Evolutionary conservation across 305 asterid genomes (phyloP), one percentile per base, ranked within the genome.

Genomic region (Ilex paraguariensis): DNA sequence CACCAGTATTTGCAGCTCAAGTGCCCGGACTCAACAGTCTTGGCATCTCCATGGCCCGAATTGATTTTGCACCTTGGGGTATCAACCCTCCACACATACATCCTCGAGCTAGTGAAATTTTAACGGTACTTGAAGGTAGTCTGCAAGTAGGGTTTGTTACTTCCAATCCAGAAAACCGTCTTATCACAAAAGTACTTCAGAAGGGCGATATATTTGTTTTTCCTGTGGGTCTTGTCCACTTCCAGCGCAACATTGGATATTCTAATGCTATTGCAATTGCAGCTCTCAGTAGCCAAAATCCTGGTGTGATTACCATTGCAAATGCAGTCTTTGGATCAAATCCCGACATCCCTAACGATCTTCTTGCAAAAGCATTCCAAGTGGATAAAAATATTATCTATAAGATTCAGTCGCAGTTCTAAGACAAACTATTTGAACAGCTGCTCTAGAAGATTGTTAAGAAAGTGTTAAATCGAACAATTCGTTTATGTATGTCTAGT

Each of bases 311-410:
- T 7, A 76, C 80, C 0, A 21, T 75, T 59, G 79, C 73, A 0
- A 76, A 78, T 32, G 76, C 78, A 0, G 80, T 70, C 13, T 78
- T 78, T 9, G 82, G 87, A 5, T 78, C 82, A 14, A 63, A 78
- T 0, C 83, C 81, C 0, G 67, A 33, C 1, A 65, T 79, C n/a
- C 77, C 77, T 0, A 64, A 54, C 53, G 81, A 82, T 62, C 58
- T 79, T 53, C 82, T 82, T n/a, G 81, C 87, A 13, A 82, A 74
- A 73, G 66, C 83, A 1, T 78, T 81, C 46, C 81, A 76, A 52
- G 60, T 66, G 2, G 84, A 78, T 49, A 66, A 59, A 5, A 59
- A 71, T 8, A 59, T 64, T 1, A 44, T 70, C 57, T 67, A 65
- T n/a, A 44, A 36, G 48, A 58, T 69, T 36, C 64, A 69, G 15